A percentile compares a stretch with the other conserved stretches of the same genome.
Evolutionary conservation across 805 yeast species (phyloP).

Genomic region (Candida palmyrensis): DNA sequence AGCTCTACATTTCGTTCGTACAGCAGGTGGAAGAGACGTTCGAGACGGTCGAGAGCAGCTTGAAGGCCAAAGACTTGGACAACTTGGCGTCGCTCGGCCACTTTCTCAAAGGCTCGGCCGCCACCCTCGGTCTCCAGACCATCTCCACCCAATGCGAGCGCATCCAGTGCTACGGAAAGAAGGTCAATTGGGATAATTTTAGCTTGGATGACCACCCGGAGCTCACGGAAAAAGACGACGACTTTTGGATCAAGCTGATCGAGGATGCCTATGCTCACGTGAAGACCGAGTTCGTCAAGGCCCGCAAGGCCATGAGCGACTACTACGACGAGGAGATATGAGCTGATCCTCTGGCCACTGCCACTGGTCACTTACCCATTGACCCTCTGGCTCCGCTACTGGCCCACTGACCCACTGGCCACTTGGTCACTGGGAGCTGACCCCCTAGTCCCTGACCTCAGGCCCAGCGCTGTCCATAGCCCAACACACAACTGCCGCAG

Average conservation of each 20-base stretch:
- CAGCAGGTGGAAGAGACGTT: conserved; percentile 87
- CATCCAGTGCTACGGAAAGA: conserved; percentile 83
- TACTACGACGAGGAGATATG: conserved; percentile 39
- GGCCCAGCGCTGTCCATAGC: too few species aligned
- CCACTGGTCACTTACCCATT: too few species aligned
- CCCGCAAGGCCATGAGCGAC: conserved; percentile 46
- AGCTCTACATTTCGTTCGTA: conserved; percentile 75
- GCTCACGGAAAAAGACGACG: conserved; percentile 3
- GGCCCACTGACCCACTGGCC: too few species aligned
- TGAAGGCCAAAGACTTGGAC: conserved; percentile 44
- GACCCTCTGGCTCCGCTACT: too few species aligned
- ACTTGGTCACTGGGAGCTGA: too few species aligned
- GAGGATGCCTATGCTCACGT: conserved; percentile 51
- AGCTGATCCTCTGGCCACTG: too few species aligned
- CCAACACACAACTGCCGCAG: too few species aligned
- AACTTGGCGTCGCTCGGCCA: conserved; percentile 79
- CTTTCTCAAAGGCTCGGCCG: conserved; percentile 91
- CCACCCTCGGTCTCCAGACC: conserved; percentile 80
- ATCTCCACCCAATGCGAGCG: conserved; percentile 88
- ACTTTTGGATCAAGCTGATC: conserved; percentile 38
- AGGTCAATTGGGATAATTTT: conserved; percentile 35
- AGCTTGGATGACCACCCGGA: conserved; percentile 10
- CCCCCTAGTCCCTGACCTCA: too few species aligned
- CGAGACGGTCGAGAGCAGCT: conserved; percentile 57
- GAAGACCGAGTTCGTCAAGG: conserved; percentile 43